phyloP scores from a whole-genome alignment of 2,329 filamentous ascomycete species.

The Penicillium olsonii region DNA sequence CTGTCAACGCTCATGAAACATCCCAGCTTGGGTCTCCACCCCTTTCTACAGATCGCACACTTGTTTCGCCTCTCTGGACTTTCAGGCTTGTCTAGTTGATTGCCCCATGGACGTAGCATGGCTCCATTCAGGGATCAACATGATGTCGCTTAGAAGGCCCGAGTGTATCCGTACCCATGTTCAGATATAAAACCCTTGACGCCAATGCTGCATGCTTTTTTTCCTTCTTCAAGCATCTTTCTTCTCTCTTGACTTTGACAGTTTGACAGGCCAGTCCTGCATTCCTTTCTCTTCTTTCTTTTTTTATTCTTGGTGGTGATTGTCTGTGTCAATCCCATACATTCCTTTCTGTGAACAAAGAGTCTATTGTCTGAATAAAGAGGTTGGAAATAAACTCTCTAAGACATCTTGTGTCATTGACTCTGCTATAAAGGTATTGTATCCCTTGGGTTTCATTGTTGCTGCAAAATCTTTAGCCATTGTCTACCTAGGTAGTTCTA shows the following conservation, averaged over 20 bases:
- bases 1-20: constrained; percentile 16
- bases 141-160: constrained; percentile 1
- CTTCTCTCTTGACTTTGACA: constrained; percentile 15
- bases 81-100: constrained; percentile 24
- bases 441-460: constrained; percentile 1
- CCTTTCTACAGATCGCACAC: not conserved
- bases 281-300: constrained; percentile 30
- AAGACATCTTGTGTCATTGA: constrained; percentile 8
- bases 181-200: constrained; percentile 25
- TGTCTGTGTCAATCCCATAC: constrained; percentile 38
- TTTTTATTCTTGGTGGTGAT: constrained; percentile 27
- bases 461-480: constrained; percentile 1
- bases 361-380: constrained; percentile 7
- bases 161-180: constrained; percentile 7
- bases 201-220: constrained; percentile 17
- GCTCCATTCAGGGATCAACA: constrained; percentile 11
- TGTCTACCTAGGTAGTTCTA: not conserved
- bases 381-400: not conserved
- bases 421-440: constrained; percentile 32
- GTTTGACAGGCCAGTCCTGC: constrained; percentile 42
- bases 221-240: constrained; percentile 24
- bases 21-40: constrained; percentile 17
- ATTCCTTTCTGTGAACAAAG: constrained; percentile 25
- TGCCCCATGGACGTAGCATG: constrained; percentile 8
- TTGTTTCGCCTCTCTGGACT: not conserved